phyloP scores from a whole-genome alignment of 2,329 filamentous ascomycete species.

The Ascochyta pisi region DNA sequence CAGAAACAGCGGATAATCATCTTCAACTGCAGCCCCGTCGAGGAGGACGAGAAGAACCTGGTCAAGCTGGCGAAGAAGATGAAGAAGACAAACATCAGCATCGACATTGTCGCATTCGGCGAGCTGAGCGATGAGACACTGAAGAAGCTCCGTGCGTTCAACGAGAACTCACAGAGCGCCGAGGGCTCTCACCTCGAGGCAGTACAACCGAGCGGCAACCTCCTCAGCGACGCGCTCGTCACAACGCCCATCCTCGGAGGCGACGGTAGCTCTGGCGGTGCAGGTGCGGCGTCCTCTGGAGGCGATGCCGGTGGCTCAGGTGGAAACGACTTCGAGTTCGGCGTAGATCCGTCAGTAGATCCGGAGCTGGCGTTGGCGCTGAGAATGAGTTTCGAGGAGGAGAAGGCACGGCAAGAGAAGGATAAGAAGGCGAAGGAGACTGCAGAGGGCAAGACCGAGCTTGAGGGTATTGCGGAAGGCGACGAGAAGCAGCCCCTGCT shows the following conservation, averaged over 20 bases:
- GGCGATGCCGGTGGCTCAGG: conserved; percentile 61
- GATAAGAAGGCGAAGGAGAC: conserved; percentile 78
- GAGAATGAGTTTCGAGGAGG: conserved; percentile 97
- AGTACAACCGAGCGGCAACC: conserved; percentile 87
- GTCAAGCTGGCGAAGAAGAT: conserved; percentile 94
- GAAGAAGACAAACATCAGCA: conserved; percentile 95
- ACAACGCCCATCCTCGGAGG: conserved; percentile 89
- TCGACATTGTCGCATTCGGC: conserved; percentile 95
- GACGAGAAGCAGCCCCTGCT: conserved; percentile 68
- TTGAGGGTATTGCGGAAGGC: conserved; percentile 81
- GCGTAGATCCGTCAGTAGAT: conserved; percentile 88
- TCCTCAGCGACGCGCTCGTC: conserved; percentile 91
- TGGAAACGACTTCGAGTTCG: conserved; percentile 78
- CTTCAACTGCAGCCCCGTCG: conserved; percentile 91
- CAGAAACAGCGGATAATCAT: conserved; percentile 97
- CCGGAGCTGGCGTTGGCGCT: conserved; percentile 93
- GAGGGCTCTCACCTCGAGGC: conserved; percentile 92
- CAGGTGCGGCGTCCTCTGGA: conserved; percentile 58
- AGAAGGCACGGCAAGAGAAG: conserved; percentile 91
- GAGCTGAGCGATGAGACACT: conserved; percentile 89
- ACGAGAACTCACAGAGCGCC: conserved; percentile 85
- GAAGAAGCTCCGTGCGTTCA: conserved; percentile 90
- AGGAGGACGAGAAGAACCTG: conserved; percentile 87
- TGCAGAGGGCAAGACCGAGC: conserved; percentile 72
- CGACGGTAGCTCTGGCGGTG: conserved; percentile 69